A percentile compares a stretch with the other conserved stretches of the same genome.
These are phyloP conservation scores for Bocquillonia castaneifolia DNA, from an alignment of 441 rosid species.

Conservation along the genomic window DNA sequence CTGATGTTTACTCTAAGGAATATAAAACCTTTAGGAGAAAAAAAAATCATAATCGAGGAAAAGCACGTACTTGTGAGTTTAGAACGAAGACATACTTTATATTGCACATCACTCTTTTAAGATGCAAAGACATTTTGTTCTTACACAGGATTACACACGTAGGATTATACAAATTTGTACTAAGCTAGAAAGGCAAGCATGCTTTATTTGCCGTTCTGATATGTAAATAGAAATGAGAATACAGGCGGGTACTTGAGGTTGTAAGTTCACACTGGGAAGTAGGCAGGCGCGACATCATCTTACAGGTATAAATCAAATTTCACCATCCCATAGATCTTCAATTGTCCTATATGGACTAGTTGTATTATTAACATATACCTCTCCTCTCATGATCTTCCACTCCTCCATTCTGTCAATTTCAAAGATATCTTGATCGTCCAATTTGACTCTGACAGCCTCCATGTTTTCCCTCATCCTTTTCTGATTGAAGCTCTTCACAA, in stretches of 20 bases:
- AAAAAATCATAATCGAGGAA: too few species aligned
- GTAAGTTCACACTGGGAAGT: neutral
- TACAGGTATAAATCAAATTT: slow-evolving; percentile 32
- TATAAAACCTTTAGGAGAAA: too few species aligned
- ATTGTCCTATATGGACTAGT: slow-evolving; percentile 72
- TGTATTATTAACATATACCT: slow-evolving; percentile 53
- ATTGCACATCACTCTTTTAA: too few species aligned
- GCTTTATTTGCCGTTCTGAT: neutral
- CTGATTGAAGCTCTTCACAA: slow-evolving; percentile 69
- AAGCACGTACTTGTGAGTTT: too few species aligned
- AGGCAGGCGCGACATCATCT: neutral
- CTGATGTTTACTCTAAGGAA: too few species aligned
- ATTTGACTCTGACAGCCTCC: slow-evolving; percentile 40
- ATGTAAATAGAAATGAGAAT: neutral
- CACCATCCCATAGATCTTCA: slow-evolving; percentile 72
- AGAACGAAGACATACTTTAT: too few species aligned
- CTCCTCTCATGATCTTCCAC: slow-evolving; percentile 78
- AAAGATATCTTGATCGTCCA: slow-evolving; percentile 51
- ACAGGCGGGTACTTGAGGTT: neutral
- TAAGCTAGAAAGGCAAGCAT: neutral
- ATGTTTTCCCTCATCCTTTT: slow-evolving; percentile 62
- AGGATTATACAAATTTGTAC: neutral
- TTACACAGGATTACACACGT: neutral
- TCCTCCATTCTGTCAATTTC: slow-evolving; percentile 56
- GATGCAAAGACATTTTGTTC: too few species aligned